Evolutionary conservation across 108 stramenopile genomes (phyloP).

Genomic region (Pelagomonas calceolata): DNA sequence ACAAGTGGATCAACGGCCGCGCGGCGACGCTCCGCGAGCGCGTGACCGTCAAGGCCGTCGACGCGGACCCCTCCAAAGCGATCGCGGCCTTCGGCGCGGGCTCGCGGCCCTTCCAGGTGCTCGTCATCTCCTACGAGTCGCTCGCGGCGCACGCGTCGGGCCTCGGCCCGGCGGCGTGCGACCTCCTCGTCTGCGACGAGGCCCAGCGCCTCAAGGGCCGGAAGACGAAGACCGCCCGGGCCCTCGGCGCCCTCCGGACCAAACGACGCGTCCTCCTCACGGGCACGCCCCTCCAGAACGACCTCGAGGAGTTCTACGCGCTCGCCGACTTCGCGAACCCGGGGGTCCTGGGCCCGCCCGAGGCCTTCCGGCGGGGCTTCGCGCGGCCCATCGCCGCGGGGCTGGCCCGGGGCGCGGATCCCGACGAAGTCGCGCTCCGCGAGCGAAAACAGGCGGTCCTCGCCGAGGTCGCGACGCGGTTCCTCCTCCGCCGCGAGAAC

Average conservation of each 20-base stretch:
- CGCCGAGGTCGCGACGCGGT: slow-evolving; percentile 32
- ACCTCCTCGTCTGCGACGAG: slow-evolving; percentile 45
- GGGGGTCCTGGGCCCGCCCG: slow-evolving; percentile 17
- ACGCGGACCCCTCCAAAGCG: background rate
- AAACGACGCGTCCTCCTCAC: slow-evolving; percentile 30
- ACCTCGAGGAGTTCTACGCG: slow-evolving; percentile 42
- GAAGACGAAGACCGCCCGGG: slow-evolving; percentile 23
- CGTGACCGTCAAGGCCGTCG: slow-evolving; percentile 48
- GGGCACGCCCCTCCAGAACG: slow-evolving; percentile 51
- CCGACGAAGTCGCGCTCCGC: slow-evolving; percentile 8
- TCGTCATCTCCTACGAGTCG: slow-evolving; percentile 32
- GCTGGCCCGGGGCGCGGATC: slow-evolving; percentile 37
- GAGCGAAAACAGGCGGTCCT: slow-evolving; percentile 24
- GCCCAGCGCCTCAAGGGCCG: slow-evolving; percentile 43
- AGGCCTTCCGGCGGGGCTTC: slow-evolving; percentile 17
- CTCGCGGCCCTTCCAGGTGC: slow-evolving; percentile 1
- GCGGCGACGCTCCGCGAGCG: slow-evolving; percentile 28
- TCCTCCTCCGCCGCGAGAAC: slow-evolving; percentile 42
- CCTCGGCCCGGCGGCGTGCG: slow-evolving; percentile 18
- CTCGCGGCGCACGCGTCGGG: slow-evolving; percentile 25
- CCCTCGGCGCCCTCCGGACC: slow-evolving; percentile 18
- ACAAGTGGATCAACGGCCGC: slow-evolving; percentile 38
- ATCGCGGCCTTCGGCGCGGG: slow-evolving; percentile 2
- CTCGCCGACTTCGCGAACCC: slow-evolving; percentile 43
- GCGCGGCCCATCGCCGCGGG: slow-evolving; percentile 33